A percentile compares a stretch with the other conserved stretches of the same genome.
Evolutionary conservation across 225 moss, liverwort and hornwort genomes (phyloP).

Genomic region (Climacium dendroides): DNA sequence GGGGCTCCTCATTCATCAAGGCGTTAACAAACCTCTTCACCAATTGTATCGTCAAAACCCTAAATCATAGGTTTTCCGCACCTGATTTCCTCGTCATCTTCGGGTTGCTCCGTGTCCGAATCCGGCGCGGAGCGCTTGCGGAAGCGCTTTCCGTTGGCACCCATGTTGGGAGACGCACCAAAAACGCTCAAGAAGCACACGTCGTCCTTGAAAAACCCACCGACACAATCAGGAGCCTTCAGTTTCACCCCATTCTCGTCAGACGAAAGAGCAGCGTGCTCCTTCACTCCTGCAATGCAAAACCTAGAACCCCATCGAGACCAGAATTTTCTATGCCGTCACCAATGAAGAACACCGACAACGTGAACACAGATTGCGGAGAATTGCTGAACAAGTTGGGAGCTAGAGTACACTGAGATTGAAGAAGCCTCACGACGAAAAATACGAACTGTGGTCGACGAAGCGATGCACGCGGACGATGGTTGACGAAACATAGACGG

Average conservation of each 20-base stretch:
- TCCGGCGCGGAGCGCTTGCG: conserved; percentile 55
- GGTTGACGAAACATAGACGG: neutral
- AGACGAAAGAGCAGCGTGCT: neutral
- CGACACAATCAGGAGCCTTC: neutral
- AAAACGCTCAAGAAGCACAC: neutral
- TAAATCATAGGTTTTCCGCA: neutral
- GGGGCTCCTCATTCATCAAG: neutral
- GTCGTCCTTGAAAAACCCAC: neutral
- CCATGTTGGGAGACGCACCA: conserved; percentile 14
- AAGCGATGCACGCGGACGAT: neutral
- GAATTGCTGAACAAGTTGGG: neutral
- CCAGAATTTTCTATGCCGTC: neutral
- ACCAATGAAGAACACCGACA: neutral
- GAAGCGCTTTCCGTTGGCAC: conserved; percentile 51
- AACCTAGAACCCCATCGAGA: neutral
- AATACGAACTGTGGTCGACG: neutral
- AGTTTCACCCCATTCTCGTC: neutral
- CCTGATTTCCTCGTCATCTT: conserved; percentile 68
- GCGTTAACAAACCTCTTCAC: neutral
- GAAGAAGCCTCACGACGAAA: neutral
- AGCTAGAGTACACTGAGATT: neutral
- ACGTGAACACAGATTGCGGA: neutral
- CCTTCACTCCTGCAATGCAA: neutral
- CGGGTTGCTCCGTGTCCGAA: conserved; percentile 32
- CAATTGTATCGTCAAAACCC: neutral